Evolutionary conservation across 768 basidiomycete genomes (phyloP).

Genomic region (Rhizopogon salebrosus): DNA sequence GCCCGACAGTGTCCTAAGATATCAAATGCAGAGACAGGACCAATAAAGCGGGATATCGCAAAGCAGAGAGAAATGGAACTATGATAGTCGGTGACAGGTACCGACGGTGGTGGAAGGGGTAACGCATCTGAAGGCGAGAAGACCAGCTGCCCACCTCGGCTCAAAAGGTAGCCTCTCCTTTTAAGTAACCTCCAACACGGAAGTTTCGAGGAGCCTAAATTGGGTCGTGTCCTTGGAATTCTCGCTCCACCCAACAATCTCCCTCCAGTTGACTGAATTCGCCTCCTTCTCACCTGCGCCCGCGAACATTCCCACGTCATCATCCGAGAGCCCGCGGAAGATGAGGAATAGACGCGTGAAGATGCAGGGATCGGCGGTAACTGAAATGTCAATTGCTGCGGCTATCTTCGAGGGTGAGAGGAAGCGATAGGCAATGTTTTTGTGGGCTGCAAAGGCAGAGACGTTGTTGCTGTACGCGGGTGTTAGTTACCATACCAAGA

Average conservation of each 20-base stretch:
- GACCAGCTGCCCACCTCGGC: constrained; percentile 4
- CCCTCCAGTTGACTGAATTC: constrained; percentile 75
- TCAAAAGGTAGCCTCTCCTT: background rate
- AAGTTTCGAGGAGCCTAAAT: constrained; percentile 78
- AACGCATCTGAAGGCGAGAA: constrained; percentile 13
- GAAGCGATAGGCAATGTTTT: constrained; percentile 89
- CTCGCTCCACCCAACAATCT: constrained; percentile 76
- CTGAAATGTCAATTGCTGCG: constrained; percentile 81
- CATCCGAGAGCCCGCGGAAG: constrained; percentile 77
- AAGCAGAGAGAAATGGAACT: background rate
- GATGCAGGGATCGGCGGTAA: constrained; percentile 74
- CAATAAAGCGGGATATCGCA: background rate
- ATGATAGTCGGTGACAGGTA: background rate
- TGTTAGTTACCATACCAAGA: constrained; percentile 1
- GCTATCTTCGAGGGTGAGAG: constrained; percentile 74
- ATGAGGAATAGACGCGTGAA: constrained; percentile 86
- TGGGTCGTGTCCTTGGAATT: constrained; percentile 66
- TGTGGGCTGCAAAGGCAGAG: constrained; percentile 66
- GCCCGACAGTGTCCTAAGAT: constrained; percentile 20
- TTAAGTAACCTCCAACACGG: constrained; percentile 67
- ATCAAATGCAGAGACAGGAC: constrained; percentile 12
- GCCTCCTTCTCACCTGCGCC: constrained; percentile 86
- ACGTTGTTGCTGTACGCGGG: constrained; percentile 59
- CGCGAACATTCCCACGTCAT: constrained; percentile 69
- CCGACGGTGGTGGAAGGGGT: background rate